A percentile compares a stretch with the other conserved stretches of the same genome.
These are phyloP conservation scores for Jacaranda mimosifolia DNA, from an alignment of 257 asterid species.

Conservation along the genomic window DNA sequence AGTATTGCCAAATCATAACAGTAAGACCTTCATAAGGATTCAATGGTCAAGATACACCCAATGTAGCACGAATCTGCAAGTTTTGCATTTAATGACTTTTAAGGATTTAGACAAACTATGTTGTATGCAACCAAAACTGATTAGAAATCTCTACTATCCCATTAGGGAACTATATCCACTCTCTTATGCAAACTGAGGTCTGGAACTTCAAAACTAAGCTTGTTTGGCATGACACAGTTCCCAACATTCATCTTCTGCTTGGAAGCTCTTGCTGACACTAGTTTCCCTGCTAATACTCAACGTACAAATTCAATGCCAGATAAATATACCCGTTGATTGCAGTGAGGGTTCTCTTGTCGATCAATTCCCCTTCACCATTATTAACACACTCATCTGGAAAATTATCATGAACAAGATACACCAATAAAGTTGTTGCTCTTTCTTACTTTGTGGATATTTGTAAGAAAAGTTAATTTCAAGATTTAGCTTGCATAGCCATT, in stretches of 20 bases:
- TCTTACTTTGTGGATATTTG: not conserved
- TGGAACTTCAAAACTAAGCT: not conserved
- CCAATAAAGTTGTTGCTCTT: no score
- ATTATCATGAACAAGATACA: not conserved
- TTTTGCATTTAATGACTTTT: not conserved
- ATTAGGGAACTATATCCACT: constrained; percentile 9
- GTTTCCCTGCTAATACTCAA: not conserved
- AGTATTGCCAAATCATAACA: not conserved
- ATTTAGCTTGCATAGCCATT: not conserved
- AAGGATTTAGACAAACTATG: not conserved
- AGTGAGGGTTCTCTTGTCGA: constrained; percentile 6
- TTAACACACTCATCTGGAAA: not conserved
- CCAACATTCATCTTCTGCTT: not conserved
- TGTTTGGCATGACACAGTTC: not conserved
- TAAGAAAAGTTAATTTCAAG: not conserved
- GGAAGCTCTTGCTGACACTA: not conserved
- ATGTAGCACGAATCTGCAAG: constrained; percentile 7
- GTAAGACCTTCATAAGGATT: not conserved
- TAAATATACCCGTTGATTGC: not conserved
- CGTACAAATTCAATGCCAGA: not conserved
- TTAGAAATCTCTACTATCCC: not conserved
- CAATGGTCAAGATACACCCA: not conserved
- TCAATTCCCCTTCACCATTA: not conserved
- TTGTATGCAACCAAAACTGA: not conserved
- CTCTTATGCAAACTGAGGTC: not conserved